phyloP scores from a whole-genome alignment of 805 yeast genomes.

The Candida ovalis region DNA sequence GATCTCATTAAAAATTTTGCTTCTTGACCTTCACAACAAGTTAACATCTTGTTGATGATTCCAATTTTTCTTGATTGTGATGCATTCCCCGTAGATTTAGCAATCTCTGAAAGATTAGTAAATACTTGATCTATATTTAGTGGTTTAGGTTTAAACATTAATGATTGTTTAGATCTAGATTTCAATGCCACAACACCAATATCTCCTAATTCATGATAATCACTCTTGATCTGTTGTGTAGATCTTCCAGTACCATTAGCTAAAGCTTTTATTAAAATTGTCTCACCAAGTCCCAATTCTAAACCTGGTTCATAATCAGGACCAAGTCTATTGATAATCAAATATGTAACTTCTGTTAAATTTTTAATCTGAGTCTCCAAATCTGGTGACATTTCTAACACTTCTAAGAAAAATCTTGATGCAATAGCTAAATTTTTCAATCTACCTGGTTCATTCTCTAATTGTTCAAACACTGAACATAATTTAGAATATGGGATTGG shows the following conservation, averaged over 20 bases:
- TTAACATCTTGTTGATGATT: slow-evolving; percentile 76
- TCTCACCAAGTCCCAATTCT: slow-evolving; percentile 92
- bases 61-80: slow-evolving; percentile 77
- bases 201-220: slow-evolving; percentile 81
- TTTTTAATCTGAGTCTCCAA: slow-evolving; percentile 23
- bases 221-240: slow-evolving; percentile 61
- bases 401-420: slow-evolving; percentile 65
- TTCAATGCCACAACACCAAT: slow-evolving; percentile 83
- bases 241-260: slow-evolving; percentile 88
- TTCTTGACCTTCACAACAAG: slow-evolving; percentile 81
- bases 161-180: slow-evolving; percentile 80
- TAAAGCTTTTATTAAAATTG: slow-evolving; percentile 80
- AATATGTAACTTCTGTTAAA: slow-evolving; percentile 69
- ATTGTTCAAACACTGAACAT: slow-evolving; percentile 65
- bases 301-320: slow-evolving; percentile 91
- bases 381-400: slow-evolving; percentile 35
- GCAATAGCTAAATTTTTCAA: slow-evolving; percentile 75
- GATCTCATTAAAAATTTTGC: slow-evolving; percentile 90
- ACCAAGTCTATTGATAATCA: slow-evolving; percentile 84
- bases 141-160: slow-evolving; percentile 90
- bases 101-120: slow-evolving; percentile 68
- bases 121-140: slow-evolving; percentile 73
- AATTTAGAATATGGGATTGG: slow-evolving; percentile 38
- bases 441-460: slow-evolving; percentile 80
- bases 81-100: slow-evolving; percentile 71